A percentile compares a stretch with the other conserved stretches of the same genome.
Evolutionary conservation across 2,329 filamentous ascomycete species (phyloP).

Genomic region (Xylariaceae sp.): DNA sequence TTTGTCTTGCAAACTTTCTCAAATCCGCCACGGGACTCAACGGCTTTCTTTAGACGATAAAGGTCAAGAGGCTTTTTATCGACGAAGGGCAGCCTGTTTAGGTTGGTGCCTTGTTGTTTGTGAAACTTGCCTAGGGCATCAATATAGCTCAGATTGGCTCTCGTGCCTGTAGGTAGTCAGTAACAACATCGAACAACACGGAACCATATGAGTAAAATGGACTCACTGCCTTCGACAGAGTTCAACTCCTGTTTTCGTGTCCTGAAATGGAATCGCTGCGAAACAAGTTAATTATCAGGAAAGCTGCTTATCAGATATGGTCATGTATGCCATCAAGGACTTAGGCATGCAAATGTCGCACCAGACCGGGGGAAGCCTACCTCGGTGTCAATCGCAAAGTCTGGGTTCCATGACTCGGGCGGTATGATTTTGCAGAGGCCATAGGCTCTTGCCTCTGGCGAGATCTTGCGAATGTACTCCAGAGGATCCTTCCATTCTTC

Average conservation of each 20-base stretch:
- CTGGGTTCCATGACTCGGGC: slow-evolving; percentile 86
- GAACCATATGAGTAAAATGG: slow-evolving; percentile 4
- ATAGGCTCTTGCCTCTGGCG: slow-evolving; percentile 76
- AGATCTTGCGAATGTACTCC: slow-evolving; percentile 88
- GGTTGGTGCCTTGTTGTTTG: slow-evolving; percentile 89
- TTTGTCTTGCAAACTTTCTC: slow-evolving; percentile 95
- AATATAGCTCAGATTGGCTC: slow-evolving; percentile 91
- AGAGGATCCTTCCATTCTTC: slow-evolving; percentile 95
- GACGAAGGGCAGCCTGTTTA: slow-evolving; percentile 91
- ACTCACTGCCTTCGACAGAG: slow-evolving; percentile 92
- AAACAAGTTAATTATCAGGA: slow-evolving; percentile 10
- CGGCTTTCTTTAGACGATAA: slow-evolving; percentile 93
- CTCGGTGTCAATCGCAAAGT: slow-evolving; percentile 95
- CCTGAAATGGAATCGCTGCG: slow-evolving; percentile 89
- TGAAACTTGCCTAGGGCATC: slow-evolving; percentile 95
- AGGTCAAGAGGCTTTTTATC: slow-evolving; percentile 96
- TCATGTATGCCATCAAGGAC: not conserved
- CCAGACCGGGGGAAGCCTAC: slow-evolving; percentile 44
- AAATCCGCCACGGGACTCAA: slow-evolving; percentile 90
- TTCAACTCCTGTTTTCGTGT: slow-evolving; percentile 96
- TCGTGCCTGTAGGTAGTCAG: slow-evolving; percentile 58
- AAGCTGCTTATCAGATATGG: not conserved
- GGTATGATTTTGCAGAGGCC: slow-evolving; percentile 96
- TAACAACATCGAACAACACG: not conserved
- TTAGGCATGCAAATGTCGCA: not conserved